Evolutionary conservation across 805 yeast species (phyloP).

Genomic region (Torulaspora gathmanii): DNA sequence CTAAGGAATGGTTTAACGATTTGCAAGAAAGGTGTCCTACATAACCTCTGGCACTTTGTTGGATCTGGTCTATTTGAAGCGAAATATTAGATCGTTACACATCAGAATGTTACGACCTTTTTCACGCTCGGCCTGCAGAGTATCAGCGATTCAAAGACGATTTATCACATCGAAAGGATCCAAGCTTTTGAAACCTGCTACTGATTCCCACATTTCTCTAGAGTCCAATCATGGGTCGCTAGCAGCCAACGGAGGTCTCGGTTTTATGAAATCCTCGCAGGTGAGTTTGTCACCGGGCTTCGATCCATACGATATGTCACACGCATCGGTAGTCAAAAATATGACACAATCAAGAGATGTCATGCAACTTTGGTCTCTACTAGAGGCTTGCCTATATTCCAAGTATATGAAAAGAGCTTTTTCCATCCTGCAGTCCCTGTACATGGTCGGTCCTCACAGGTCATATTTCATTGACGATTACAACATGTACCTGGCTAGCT

Average conservation of each 20-base stretch:
- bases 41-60: not conserved
- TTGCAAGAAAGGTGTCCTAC: not conserved
- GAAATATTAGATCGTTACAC: not conserved
- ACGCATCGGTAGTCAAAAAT: slow-evolving; percentile 13
- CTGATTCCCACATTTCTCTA: slow-evolving; percentile 4
- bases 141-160: slow-evolving; percentile 14
- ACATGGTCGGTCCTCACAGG: slow-evolving; percentile 42
- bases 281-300: slow-evolving; percentile 22
- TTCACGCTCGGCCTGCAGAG: slow-evolving; percentile 10
- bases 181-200: slow-evolving; percentile 12
- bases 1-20: not conserved
- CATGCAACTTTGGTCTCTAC: slow-evolving; percentile 65
- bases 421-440: slow-evolving; percentile 57
- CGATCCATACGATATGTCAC: slow-evolving; percentile 29
- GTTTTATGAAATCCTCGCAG: slow-evolving; percentile 14
- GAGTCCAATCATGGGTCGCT: slow-evolving; percentile 5
- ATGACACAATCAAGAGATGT: slow-evolving; percentile 45
- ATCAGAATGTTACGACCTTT: slow-evolving; percentile 14
- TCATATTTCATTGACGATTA: slow-evolving; percentile 59
- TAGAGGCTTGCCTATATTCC: slow-evolving; percentile 72
- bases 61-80: not conserved
- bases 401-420: slow-evolving; percentile 67
- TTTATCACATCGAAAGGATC: slow-evolving; percentile 18
- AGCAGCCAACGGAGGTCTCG: slow-evolving; percentile 7
- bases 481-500: slow-evolving; percentile 51